phyloP scores from a whole-genome alignment of 352 stramenopile genomes.

The Nothophytophthora sp. region DNA sequence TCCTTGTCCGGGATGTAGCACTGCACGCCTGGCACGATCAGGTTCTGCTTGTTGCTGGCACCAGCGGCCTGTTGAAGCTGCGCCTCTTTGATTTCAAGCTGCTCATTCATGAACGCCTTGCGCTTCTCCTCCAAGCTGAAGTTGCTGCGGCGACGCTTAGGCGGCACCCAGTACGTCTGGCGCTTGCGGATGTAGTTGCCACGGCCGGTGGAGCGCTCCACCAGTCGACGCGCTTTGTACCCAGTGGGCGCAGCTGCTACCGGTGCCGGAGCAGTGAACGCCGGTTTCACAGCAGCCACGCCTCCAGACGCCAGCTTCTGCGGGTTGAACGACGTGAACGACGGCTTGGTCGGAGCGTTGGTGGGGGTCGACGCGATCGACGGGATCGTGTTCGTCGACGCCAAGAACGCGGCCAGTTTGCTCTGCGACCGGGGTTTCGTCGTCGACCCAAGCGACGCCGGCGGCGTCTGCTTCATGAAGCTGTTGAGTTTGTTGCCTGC shows the following conservation, averaged over 20 bases:
- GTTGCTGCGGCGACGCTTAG: conserved; percentile 36
- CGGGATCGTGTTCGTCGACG: conserved; percentile 42
- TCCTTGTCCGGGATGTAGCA: conserved; percentile 90
- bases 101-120: conserved; percentile 82
- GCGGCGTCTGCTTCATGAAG: conserved; percentile 79
- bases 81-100: conserved; percentile 81
- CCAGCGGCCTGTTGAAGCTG: conserved; percentile 63
- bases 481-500: conserved; percentile 66
- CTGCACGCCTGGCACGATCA: conserved; percentile 87
- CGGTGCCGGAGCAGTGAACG: conserved; percentile 6
- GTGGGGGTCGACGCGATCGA: conserved; percentile 16
- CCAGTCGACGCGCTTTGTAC: conserved; percentile 48
- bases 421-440: conserved; percentile 62
- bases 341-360: conserved; percentile 20
- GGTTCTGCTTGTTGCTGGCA: conserved; percentile 74
- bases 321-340: conserved; percentile 36
- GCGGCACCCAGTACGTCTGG: conserved; percentile 68
- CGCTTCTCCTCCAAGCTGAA: conserved; percentile 88
- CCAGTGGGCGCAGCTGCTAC: conserved; percentile 6
- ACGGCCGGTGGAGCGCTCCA: conserved; percentile 62
- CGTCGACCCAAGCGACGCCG: conserved; percentile 18
- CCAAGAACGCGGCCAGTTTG: conserved; percentile 82
- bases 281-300: conserved; percentile 11
- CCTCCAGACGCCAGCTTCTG: conserved; percentile 13
- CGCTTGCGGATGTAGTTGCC: conserved; percentile 76